A percentile compares a stretch with the other conserved stretches of the same genome.
Conservation (phyloP, 2,329 filamentous ascomycete species). For the Aspergillus puulaauensis region DNA sequence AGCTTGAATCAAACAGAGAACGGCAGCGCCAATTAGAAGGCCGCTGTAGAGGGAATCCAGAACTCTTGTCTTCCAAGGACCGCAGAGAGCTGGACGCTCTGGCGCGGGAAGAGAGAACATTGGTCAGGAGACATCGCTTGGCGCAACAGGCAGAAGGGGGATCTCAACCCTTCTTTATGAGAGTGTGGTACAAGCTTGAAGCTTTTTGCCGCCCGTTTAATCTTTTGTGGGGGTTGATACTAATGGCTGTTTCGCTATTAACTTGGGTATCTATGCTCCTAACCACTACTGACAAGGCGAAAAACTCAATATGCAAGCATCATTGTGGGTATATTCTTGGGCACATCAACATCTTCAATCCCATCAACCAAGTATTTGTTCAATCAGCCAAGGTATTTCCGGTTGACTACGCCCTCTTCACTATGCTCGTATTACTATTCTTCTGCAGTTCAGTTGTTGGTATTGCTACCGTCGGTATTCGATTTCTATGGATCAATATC, state of each 20-base stretch:
- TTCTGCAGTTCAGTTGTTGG: slow-evolving; percentile 87
- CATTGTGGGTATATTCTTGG: slow-evolving; percentile 91
- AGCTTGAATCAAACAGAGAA: slow-evolving; percentile 84
- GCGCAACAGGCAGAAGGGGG: slow-evolving; percentile 69
- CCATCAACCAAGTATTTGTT: slow-evolving; percentile 86
- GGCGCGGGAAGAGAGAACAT: slow-evolving; percentile 84
- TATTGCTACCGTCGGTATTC: slow-evolving; percentile 82
- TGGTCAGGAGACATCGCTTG: slow-evolving; percentile 84
- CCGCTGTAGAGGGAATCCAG: slow-evolving; percentile 73
- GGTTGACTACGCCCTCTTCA: slow-evolving; percentile 87
- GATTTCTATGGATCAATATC: slow-evolving; percentile 91
- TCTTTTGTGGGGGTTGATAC: slow-evolving; percentile 75
- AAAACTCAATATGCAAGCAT: slow-evolving; percentile 88
- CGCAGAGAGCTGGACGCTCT: slow-evolving; percentile 84
- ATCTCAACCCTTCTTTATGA: slow-evolving; percentile 71
- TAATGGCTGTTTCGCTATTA: slow-evolving; percentile 71
- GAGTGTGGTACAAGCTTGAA: slow-evolving; percentile 74
- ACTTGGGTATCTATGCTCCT: slow-evolving; percentile 92
- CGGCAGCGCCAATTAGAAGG: slow-evolving; percentile 88
- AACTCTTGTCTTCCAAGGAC: slow-evolving; percentile 78
- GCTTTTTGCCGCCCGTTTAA: slow-evolving; percentile 85
- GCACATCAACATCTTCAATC: slow-evolving; percentile 88
- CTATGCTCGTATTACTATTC: slow-evolving; percentile 78
- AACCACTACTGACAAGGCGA: slow-evolving; percentile 92
- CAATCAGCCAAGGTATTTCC: slow-evolving; percentile 81